Conservation (phyloP, 352 stramenopile species). For the Pelagophyceae sp. region DNA sequence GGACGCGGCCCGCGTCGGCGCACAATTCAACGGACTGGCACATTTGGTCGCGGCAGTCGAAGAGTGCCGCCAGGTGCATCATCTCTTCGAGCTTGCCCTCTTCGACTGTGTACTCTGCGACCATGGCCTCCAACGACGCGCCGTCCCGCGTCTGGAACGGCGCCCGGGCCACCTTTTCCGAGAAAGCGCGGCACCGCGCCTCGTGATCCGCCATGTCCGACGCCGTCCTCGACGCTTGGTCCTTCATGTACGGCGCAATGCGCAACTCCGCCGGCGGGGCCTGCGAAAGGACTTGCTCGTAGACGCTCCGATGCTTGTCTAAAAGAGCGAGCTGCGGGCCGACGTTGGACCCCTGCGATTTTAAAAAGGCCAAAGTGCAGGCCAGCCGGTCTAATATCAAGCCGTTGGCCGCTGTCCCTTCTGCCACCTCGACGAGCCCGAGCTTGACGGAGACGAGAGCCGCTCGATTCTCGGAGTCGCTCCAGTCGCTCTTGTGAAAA, state of each 20-base stretch:
- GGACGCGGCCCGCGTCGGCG: constrained; percentile 15
- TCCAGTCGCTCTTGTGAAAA: constrained; percentile 16
- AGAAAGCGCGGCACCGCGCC: constrained; percentile 46
- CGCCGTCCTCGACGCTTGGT: constrained; percentile 53
- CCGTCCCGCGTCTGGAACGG: neutral
- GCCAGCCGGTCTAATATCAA: constrained; percentile 33
- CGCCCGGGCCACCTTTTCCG: constrained; percentile 7
- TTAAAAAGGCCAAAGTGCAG: constrained; percentile 25
- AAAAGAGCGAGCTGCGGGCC: neutral
- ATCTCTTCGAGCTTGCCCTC: constrained; percentile 21
- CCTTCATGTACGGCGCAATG: constrained; percentile 33
- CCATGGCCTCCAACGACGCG: neutral
- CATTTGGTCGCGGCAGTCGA: constrained; percentile 31
- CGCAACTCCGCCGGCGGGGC: constrained; percentile 26
- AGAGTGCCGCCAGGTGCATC: constrained; percentile 34
- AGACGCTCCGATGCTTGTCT: neutral
- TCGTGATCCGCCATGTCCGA: constrained; percentile 74
- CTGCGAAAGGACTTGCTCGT: no score
- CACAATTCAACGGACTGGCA: constrained; percentile 20
- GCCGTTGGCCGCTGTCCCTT: constrained; percentile 33
- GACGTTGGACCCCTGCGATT: constrained; percentile 33
- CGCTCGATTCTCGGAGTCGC: constrained; percentile 16
- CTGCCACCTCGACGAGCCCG: constrained; percentile 34
- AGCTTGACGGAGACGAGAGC: constrained; percentile 44
- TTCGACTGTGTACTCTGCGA: constrained; percentile 19